Conservation (phyloP, 2,329 filamentous ascomycete species). For the Chlorencoelia australis region DNA sequence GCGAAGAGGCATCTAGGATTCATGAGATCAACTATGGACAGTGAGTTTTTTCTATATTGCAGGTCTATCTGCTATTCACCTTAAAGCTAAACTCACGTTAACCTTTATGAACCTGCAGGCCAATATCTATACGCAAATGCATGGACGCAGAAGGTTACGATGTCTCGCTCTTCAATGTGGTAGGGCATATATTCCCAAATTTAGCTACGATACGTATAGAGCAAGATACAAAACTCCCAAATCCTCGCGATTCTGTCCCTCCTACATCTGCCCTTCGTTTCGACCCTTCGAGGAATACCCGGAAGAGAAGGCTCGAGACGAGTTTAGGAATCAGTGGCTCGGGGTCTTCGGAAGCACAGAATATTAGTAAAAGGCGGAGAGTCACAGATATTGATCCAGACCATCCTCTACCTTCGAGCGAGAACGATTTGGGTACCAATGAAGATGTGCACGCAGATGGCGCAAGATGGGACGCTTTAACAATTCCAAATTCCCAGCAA, state of each 20-base stretch:
- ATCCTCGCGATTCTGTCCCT: conserved; percentile 24
- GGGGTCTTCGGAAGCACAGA: conserved; percentile 9
- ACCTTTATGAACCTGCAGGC: conserved; percentile 10
- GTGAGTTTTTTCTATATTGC: conserved; percentile 16
- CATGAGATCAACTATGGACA: conserved; percentile 25
- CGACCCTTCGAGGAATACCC: conserved; percentile 11
- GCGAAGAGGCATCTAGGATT: conserved; percentile 21
- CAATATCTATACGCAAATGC: conserved; percentile 24
- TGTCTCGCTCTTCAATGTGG: conserved; percentile 21
- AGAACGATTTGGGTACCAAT: conserved; percentile 12
- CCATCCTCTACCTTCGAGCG: conserved; percentile 23
- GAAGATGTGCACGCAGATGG: background rate
- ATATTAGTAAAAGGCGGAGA: conserved; percentile 22
- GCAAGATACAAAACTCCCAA: conserved; percentile 18
- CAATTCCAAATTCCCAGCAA: conserved; percentile 22
- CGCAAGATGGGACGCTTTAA: conserved; percentile 5
- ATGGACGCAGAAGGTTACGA: conserved; percentile 26
- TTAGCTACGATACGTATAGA: conserved; percentile 22
- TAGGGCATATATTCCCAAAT: conserved; percentile 21
- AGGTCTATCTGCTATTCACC: background rate
- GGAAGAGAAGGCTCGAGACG: conserved; percentile 19
- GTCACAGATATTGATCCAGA: conserved; percentile 20
- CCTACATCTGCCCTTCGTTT: conserved; percentile 26
- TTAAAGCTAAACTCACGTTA: background rate
- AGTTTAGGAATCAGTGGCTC: conserved; percentile 9